A percentile compares a stretch with the other conserved stretches of the same genome.
Conservation (phyloP, 176 grass and related monocot species). For the Guadua angustifolia region DNA sequence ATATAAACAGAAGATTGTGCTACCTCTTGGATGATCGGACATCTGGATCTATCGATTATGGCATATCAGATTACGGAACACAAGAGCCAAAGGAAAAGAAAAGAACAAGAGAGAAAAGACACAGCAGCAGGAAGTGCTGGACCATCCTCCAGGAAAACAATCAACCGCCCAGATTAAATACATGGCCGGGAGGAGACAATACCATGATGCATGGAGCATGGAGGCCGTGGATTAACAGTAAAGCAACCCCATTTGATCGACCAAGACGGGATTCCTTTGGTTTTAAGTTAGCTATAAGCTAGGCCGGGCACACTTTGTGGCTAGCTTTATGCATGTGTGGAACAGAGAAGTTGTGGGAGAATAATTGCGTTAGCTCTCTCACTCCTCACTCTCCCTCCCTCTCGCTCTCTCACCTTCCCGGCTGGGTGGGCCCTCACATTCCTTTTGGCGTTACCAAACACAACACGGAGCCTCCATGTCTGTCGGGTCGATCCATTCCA, state of each 20-base stretch:
- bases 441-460: constrained; percentile 59
- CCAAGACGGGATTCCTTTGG: constrained; percentile 40
- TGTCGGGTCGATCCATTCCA: constrained; percentile 30
- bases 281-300: constrained; percentile 42
- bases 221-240: constrained; percentile 31
- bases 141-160: not conserved
- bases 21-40: not conserved
- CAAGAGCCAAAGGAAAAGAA: constrained; percentile 7
- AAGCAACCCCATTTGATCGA: constrained; percentile 28
- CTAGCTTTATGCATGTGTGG: constrained; percentile 36
- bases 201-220: constrained; percentile 41
- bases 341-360: constrained; percentile 50
- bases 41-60: not conserved
- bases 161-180: constrained; percentile 20
- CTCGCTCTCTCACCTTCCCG: not conserved
- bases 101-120: not conserved
- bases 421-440: constrained; percentile 53
- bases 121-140: not conserved
- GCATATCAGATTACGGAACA: not conserved
- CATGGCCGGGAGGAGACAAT: not conserved
- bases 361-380: constrained; percentile 42
- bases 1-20: not conserved
- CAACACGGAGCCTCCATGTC: constrained; percentile 11
- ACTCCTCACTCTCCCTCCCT: not conserved
- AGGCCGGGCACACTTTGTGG: too few species aligned